Conservation (phyloP, 2,329 filamentous ascomycete genomes). For the Aspergillus ruber region DNA sequence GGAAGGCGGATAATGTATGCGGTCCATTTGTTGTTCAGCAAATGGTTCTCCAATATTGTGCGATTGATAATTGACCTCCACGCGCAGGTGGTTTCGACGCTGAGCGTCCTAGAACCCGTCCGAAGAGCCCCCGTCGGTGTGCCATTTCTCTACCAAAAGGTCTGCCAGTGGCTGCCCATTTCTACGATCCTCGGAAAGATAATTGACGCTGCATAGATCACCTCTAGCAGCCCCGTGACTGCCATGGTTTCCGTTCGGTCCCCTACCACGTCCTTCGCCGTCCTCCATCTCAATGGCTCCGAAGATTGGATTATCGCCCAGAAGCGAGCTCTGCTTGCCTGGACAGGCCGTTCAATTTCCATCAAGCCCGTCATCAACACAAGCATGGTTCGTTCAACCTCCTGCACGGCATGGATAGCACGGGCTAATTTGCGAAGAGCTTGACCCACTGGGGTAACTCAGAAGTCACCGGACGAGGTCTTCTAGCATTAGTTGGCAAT, state of each 20-base stretch:
- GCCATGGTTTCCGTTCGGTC: constrained; percentile 85
- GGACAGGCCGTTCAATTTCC: constrained; percentile 82
- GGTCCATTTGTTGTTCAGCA: neutral
- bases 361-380: constrained; percentile 70
- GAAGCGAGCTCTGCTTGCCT: constrained; percentile 81
- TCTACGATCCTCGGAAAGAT: neutral
- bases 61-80: constrained; percentile 3
- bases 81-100: constrained; percentile 71
- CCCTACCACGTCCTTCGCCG: constrained; percentile 75
- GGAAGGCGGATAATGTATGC: constrained; percentile 80
- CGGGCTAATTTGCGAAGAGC: constrained; percentile 45
- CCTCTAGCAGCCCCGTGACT: constrained; percentile 79
- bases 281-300: constrained; percentile 85
- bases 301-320: constrained; percentile 94
- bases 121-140: constrained; percentile 73
- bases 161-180: constrained; percentile 12
- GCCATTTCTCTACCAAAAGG: constrained; percentile 86
- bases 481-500: constrained; percentile 75
- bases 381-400: constrained; percentile 49
- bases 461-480: constrained; percentile 76
- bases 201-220: constrained; percentile 49
- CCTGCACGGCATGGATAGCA: neutral
- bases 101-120: constrained; percentile 80
- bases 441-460: constrained; percentile 89
- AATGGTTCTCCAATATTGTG: neutral